Percentiles rank a stretch among this genome's conserved stretches.
Conservation (phyloP, 2,329 filamentous ascomycete species). For the Grosmannia penicillata region DNA sequence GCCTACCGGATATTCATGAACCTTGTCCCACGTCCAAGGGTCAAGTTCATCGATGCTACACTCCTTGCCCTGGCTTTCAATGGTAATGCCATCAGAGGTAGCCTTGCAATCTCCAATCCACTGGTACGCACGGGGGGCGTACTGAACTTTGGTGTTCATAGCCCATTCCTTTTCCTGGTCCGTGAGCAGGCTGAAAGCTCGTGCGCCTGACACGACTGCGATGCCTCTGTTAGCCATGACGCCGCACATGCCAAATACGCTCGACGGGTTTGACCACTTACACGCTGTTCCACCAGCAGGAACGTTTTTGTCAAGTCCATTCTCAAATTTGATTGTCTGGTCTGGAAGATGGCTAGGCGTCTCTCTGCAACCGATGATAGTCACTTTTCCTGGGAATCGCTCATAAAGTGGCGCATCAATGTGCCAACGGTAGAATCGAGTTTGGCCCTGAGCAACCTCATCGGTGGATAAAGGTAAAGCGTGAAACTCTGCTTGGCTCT, state of each 20-base stretch:
- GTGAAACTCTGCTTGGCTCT: conserved; percentile 4
- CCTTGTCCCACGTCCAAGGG: conserved; percentile 5
- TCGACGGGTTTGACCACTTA: background rate
- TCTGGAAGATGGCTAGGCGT: conserved; percentile 1
- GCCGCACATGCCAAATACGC: too few relatives aligned
- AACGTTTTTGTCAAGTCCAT: background rate
- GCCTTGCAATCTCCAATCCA: conserved; percentile 4
- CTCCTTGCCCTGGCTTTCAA: conserved; percentile 2
- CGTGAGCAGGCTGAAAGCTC: background rate
- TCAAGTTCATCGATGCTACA: background rate
- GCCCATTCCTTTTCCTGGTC: conserved; percentile 3
- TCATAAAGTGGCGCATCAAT: conserved; percentile 4
- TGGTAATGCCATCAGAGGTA: conserved; percentile 3
- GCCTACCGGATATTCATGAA: conserved; percentile 1
- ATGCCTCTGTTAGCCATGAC: background rate
- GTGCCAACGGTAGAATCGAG: conserved; percentile 4
- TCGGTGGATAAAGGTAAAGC: background rate
- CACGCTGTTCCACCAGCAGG: conserved; percentile 1
- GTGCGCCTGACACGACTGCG: conserved; percentile 2
- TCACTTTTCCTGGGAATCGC: conserved; percentile 1
- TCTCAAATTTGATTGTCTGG: conserved; percentile 2
- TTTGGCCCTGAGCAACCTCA: background rate
- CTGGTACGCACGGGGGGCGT: conserved; percentile 1
- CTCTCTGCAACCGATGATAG: conserved; percentile 1
- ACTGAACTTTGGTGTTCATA: conserved; percentile 2